A percentile compares a stretch with the other conserved stretches of the same genome.
These are phyloP conservation scores for Puccinia triticina DNA, from an alignment of 1,284 basidiomycete genomes.

Conservation along the genomic window DNA sequence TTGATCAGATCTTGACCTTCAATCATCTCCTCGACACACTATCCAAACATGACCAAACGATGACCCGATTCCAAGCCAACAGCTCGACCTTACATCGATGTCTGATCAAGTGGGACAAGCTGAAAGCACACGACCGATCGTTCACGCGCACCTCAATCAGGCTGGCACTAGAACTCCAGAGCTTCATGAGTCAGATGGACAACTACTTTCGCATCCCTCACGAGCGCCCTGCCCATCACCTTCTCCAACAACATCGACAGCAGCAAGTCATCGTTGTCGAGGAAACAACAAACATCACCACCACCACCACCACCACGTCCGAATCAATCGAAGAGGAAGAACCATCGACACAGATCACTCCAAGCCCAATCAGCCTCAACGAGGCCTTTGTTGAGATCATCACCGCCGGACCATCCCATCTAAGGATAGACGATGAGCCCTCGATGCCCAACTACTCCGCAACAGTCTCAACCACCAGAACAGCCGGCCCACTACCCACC, in stretches of 20 bases:
- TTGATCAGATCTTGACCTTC: conserved; percentile 35
- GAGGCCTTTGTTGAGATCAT: conserved; percentile 40
- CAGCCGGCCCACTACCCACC: background rate
- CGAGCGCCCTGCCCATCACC: background rate
- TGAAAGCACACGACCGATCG: conserved; percentile 27
- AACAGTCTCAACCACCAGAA: conserved; percentile 5
- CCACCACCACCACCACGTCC: background rate
- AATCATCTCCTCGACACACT: conserved; percentile 13
- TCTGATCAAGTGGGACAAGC: conserved; percentile 40
- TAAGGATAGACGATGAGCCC: background rate
- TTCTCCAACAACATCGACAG: background rate
- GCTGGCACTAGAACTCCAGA: conserved; percentile 22
- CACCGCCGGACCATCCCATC: conserved; percentile 2
- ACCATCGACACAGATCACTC: background rate
- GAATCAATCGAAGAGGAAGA: too few species aligned
- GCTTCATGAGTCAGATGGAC: conserved; percentile 30
- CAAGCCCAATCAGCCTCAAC: background rate
- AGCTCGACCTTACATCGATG: conserved; percentile 28
- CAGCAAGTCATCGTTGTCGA: conserved; percentile 24
- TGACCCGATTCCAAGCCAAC: conserved; percentile 26
- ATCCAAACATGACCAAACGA: conserved; percentile 5
- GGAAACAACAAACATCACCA: conserved; percentile 32
- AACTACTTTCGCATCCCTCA: conserved; percentile 1
- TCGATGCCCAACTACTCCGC: background rate
- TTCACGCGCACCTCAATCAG: conserved; percentile 18